Evolutionary conservation across 306 rosid species (phyloP).

Genomic region (Vigna unguiculata): DNA sequence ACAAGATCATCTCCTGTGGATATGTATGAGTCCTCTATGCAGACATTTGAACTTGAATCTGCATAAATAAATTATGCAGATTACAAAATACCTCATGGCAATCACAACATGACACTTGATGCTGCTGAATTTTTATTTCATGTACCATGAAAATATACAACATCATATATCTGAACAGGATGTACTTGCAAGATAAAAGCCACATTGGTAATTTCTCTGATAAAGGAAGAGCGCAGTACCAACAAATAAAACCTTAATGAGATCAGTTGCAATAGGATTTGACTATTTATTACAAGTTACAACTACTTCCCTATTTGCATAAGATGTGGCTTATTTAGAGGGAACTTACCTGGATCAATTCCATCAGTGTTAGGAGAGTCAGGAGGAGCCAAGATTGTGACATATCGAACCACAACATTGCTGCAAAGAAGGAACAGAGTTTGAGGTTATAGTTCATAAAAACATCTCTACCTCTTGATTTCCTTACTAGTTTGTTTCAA

Average conservation of each 20-base stretch:
- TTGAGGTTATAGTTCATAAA: conserved; percentile 25
- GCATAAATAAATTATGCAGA: conserved; percentile 33
- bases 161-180: neutral
- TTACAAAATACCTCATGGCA: neutral
- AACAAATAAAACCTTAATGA: conserved; percentile 14
- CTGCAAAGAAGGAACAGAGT: conserved; percentile 63
- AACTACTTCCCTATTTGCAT: conserved; percentile 3
- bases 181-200: neutral
- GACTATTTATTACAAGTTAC: neutral
- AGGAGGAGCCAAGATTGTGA: conserved; percentile 85
- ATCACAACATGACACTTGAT: neutral
- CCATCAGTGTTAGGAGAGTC: conserved; percentile 99
- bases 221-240: neutral
- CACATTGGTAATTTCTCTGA: neutral
- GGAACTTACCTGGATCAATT: conserved; percentile 82
- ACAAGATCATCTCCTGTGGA: conserved; percentile 94
- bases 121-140: neutral
- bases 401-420: conserved; percentile 79
- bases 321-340: conserved; percentile 15
- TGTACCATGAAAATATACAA: neutral
- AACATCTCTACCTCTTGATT: neutral
- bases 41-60: conserved; percentile 90
- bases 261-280: conserved; percentile 46
- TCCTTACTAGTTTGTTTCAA: conserved; percentile 18
- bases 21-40: conserved; percentile 89